Conservation (phyloP, 805 yeast genomes). For the Candida stauntonica region DNA sequence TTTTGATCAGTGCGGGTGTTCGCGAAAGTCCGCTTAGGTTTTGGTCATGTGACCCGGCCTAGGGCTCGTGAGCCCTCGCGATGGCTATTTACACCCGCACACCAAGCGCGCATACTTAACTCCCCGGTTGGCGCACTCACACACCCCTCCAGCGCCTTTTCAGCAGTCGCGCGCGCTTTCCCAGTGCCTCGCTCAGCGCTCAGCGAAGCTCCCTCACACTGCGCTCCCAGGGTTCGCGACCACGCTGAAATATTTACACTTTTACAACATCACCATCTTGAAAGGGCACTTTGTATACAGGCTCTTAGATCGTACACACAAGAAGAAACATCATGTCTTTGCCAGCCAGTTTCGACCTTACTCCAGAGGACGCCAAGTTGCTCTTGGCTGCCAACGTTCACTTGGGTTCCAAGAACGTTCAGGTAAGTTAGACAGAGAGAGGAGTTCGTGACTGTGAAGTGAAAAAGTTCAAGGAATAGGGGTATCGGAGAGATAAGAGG, state of each 20-base stretch:
- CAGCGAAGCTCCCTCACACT: too few species aligned
- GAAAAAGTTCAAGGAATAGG: not conserved
- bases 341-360: conserved; percentile 86
- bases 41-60: not conserved
- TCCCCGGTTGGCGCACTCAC: too few species aligned
- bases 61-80: not conserved
- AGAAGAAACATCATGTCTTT: conserved; percentile 52
- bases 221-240: too few species aligned
- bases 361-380: conserved; percentile 98
- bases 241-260: conserved; percentile 23
- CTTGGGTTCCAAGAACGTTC: conserved; percentile 99
- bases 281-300: too few species aligned
- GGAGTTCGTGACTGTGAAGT: not conserved
- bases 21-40: not conserved
- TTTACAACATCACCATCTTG: too few species aligned
- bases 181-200: too few species aligned
- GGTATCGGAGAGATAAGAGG: conserved; percentile 1
- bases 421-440: conserved; percentile 62
- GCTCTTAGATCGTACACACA: conserved; percentile 9
- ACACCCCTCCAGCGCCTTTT: too few species aligned
- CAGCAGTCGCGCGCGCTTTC: too few species aligned
- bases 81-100: too few species aligned
- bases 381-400: conserved; percentile 99
- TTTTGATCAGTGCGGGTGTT: conserved; percentile 4
- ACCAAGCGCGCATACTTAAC: too few species aligned